Conservation (phyloP, 2,329 filamentous ascomycete species). For the Westerdykella sp. region DNA sequence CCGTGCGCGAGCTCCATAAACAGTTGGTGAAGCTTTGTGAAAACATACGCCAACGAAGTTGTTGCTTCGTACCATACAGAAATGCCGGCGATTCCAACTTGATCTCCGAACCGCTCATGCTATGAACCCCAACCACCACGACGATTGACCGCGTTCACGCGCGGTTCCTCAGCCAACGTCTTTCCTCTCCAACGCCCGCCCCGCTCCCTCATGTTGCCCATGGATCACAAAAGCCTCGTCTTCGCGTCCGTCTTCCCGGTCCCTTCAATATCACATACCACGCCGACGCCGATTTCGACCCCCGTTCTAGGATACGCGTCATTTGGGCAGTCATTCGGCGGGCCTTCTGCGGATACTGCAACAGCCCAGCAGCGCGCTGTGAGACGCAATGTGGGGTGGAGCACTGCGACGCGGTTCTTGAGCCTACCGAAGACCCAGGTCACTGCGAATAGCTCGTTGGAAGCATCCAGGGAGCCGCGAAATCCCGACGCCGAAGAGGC, state of each 20-base stretch:
- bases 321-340: slow-evolving; percentile 39
- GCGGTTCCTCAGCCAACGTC: not conserved
- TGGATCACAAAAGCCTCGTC: slow-evolving; percentile 33
- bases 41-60: too few species aligned
- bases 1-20: slow-evolving; percentile 5
- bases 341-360: slow-evolving; percentile 23
- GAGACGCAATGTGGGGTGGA: slow-evolving; percentile 41
- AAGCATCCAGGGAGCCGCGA: slow-evolving; percentile 11
- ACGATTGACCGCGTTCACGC: slow-evolving; percentile 1
- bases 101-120: not conserved
- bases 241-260: slow-evolving; percentile 44
- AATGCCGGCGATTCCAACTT: too few species aligned
- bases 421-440: slow-evolving; percentile 5
- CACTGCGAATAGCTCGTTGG: slow-evolving; percentile 5
- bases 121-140: not conserved
- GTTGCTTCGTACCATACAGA: too few species aligned
- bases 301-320: slow-evolving; percentile 39
- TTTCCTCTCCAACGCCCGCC: not conserved
- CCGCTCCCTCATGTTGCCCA: slow-evolving; percentile 5
- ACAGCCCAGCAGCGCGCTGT: slow-evolving; percentile 29
- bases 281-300: slow-evolving; percentile 41
- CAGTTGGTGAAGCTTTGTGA: too few species aligned
- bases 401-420: slow-evolving; percentile 41
- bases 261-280: slow-evolving; percentile 36
- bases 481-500: slow-evolving; percentile 33